Base-by-base conservation (phyloP, 2,329 filamentous ascomycete species). In the Hymenoscyphus scutula region DNA sequence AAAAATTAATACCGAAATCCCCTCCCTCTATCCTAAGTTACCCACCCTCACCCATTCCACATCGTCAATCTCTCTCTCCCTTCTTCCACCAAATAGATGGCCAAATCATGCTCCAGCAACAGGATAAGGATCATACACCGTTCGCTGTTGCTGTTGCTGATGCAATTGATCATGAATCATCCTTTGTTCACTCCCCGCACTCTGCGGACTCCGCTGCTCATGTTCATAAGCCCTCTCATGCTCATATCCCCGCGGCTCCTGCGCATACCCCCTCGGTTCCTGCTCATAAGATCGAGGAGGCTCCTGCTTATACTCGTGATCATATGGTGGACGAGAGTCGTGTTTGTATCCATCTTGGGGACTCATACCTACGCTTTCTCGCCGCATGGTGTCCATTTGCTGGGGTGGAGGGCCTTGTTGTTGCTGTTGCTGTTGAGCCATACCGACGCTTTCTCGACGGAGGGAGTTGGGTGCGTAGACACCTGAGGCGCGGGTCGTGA, bases 121-220 rank as follows among this genome's bases (percentile, higher is more conserved):
- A 32, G 57, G 57, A 34, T 34, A 59, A n/a, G 25, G 27, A 29
- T 59, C 38, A 48, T 51, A 51, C 6, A 17, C 53, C 25, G 27
- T 30, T 17, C 56, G 51, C 19, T 54, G 30, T 30, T 55, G 48
- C 37, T 56, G 53, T 25, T 55, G 51, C 23, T 53, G 34, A n/a
- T 61, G 53, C 59, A 56, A 34, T 27, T 58, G 56, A 38, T 58
- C 56, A 32, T 41, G 48, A 23, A 41, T 41, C 38, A 58, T 48
- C 30, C 56, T 45, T 25, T 58, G 56, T 4, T 58, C 56, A 8
- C n/a, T 10, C n/a, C 19, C n/a, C 41, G 41, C 41, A 48, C 41
- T 48, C n/a, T 48, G 41, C 19, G 41, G 41, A 58, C 45, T 58
- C 23, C 37, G 27, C n/a, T 38, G 38, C 34, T 58, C 56, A 2